Percentiles rank a stretch among this genome's conserved stretches.
Evolutionary conservation across 495 filamentous ascomycete genomes (phyloP).

Genomic region (Annulohypoxylon bovei): DNA sequence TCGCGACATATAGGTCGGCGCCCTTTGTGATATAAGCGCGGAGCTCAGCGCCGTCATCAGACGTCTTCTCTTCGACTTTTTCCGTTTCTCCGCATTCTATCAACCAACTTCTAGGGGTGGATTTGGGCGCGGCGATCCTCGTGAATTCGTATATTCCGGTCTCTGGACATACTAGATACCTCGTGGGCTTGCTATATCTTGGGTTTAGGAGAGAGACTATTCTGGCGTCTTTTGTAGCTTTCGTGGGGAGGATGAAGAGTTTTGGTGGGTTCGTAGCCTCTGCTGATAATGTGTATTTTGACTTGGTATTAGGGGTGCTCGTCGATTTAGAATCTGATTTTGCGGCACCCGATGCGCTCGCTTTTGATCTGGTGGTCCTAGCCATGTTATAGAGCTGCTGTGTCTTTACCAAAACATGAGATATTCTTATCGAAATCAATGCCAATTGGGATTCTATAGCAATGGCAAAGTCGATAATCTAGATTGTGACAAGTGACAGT

Average conservation of each 20-base stretch:
- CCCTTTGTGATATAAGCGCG: conserved; percentile 58
- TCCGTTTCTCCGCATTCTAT: conserved; percentile 52
- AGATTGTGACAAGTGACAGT: neutral
- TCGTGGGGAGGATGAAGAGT: conserved; percentile 82
- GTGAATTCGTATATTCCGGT: conserved; percentile 91
- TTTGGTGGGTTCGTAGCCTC: conserved; percentile 63
- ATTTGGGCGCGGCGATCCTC: conserved; percentile 70
- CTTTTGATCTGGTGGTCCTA: conserved; percentile 46
- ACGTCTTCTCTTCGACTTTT: conserved; percentile 23
- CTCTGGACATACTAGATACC: conserved; percentile 83
- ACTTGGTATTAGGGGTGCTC: conserved; percentile 35
- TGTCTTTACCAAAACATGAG: neutral
- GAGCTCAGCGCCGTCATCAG: conserved; percentile 24
- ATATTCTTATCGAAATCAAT: neutral
- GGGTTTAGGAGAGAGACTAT: conserved; percentile 86
- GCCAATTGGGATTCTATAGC: neutral
- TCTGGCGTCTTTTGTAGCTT: conserved; percentile 68
- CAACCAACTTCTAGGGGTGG: conserved; percentile 73
- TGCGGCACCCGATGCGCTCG: conserved; percentile 38
- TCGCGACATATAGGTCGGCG: conserved; percentile 80
- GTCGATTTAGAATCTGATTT: conserved; percentile 38
- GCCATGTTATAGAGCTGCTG: conserved; percentile 39
- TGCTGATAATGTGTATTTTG: conserved; percentile 50
- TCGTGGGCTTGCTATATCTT: conserved; percentile 67
- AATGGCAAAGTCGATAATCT: neutral